Evolutionary conservation across 2,329 filamentous ascomycete genomes (phyloP).

Genomic region (Xylaria sp.): DNA sequence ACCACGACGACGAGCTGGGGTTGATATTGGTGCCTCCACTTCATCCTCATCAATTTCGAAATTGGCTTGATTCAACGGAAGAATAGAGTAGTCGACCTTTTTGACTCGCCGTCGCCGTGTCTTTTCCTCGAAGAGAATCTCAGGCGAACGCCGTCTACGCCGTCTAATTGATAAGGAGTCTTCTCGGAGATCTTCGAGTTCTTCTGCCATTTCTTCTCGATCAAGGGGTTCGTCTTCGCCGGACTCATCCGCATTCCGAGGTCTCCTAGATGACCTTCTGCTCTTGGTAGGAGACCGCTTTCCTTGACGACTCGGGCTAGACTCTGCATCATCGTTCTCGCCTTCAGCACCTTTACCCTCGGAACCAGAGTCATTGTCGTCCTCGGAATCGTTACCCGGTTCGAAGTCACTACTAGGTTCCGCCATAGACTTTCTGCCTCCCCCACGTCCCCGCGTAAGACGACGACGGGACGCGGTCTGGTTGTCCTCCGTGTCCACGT

Average conservation of each 20-base stretch:
- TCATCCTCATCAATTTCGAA: slow-evolving; percentile 83
- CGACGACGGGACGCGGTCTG: slow-evolving; percentile 56
- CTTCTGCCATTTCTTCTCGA: slow-evolving; percentile 72
- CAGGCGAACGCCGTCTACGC: slow-evolving; percentile 59
- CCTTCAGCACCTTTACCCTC: slow-evolving; percentile 46
- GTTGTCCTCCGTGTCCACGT: slow-evolving; percentile 43
- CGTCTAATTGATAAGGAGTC: slow-evolving; percentile 65
- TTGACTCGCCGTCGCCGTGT: slow-evolving; percentile 66
- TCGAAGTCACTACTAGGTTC: slow-evolving; percentile 72
- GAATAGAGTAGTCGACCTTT: slow-evolving; percentile 86
- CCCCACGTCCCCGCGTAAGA: slow-evolving; percentile 58
- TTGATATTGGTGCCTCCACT: slow-evolving; percentile 74
- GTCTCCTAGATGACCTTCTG: slow-evolving; percentile 57
- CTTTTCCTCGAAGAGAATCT: slow-evolving; percentile 69
- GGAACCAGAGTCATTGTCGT: slow-evolving; percentile 60
- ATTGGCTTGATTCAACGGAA: slow-evolving; percentile 76
- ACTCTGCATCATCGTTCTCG: slow-evolving; percentile 57
- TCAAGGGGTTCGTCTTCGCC: slow-evolving; percentile 69
- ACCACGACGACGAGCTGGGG: slow-evolving; percentile 74
- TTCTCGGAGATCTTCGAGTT: slow-evolving; percentile 70
- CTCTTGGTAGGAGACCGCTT: slow-evolving; percentile 53
- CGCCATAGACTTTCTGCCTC: slow-evolving; percentile 59
- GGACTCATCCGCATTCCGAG: slow-evolving; percentile 63
- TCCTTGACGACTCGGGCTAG: slow-evolving; percentile 63
- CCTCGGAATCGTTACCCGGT: slow-evolving; percentile 68